Base-by-base conservation (phyloP, 164 flowering plant genomes). In the Vitis rupestris region DNA sequence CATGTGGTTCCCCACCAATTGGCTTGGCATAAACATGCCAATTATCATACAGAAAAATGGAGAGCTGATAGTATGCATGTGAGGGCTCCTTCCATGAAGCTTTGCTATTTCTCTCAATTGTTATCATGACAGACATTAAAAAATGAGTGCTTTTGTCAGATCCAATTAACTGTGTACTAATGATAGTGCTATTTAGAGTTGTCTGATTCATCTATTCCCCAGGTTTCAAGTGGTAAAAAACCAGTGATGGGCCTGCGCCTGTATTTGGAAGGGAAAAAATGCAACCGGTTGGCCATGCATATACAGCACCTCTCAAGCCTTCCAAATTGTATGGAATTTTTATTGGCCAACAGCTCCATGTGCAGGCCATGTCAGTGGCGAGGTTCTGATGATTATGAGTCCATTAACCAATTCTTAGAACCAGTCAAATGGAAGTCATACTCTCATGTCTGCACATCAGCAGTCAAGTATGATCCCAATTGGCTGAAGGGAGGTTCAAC, bases 171-270 rank as follows among this genome's bases (percentile, higher is more conserved):
- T 8, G 19, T 17, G 29, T 11, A 57, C 9, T 57, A 6, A 10
- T 57, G 23, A 57, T 16, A 13, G 16, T 57, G 10, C 4, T 16
- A 29, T 50, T 8, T 59, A 17, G 27, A 29, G 37, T 61, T 61
- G 13, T 50, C 49, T 30, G 59, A 57, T 60, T 29, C 30, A 5
- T 37, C 15, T 17, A 49, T 13, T 19, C 15, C 17, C 29, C 78
- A 93, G 98, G 95, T 93, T 57, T 71, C 85, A 59, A 87, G 86
- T 53, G 83, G 72, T 68, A 74, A 75, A 65, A 91, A 84, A 68
- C 98, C 98, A 9, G 91, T 91, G 47, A 82, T 82, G 66, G 98
- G 98, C 66, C 71, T 93, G 49, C 90, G 98, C 8, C 72, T 93
- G 59, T 93, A 81, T 64, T 80, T 93, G 19, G 98, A 93, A 80